Conservation (phyloP, 2,329 filamentous ascomycete genomes). For the Lecanicillium sp. region DNA sequence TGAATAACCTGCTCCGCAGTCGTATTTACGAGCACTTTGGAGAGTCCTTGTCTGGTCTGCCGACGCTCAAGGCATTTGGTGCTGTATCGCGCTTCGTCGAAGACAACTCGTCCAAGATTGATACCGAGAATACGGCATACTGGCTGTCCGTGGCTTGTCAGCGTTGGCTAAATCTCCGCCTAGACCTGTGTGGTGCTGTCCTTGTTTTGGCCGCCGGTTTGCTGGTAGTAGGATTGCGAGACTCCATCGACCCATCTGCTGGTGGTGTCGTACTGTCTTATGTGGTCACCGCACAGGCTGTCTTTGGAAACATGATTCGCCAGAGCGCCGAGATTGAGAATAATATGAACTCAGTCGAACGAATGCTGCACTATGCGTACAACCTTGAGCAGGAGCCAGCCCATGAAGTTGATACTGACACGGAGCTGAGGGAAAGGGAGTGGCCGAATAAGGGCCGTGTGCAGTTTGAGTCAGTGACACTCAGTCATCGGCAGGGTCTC, state of each 20-base stretch:
- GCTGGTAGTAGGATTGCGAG: constrained; percentile 84
- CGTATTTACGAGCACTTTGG: constrained; percentile 84
- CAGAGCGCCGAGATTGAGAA: constrained; percentile 95
- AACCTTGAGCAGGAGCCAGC: constrained; percentile 82
- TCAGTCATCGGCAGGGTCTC: constrained; percentile 66
- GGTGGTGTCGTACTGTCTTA: constrained; percentile 85
- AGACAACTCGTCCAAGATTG: constrained; percentile 64
- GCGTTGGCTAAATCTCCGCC: constrained; percentile 78
- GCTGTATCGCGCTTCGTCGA: constrained; percentile 67
- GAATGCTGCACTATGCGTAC: constrained; percentile 82
- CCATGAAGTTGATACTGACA: constrained; percentile 63
- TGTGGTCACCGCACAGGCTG: constrained; percentile 84
- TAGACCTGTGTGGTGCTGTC: constrained; percentile 75
- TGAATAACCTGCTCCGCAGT: constrained; percentile 82
- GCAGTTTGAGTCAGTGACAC: constrained; percentile 63
- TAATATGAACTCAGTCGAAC: constrained; percentile 94
- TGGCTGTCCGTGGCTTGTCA: constrained; percentile 94
- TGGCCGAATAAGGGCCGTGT: constrained; percentile 90
- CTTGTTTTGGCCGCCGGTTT: constrained; percentile 86
- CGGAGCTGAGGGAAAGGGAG: no score
- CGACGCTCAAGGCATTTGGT: constrained; percentile 85
- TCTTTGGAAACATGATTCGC: constrained; percentile 94
- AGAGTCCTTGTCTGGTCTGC: constrained; percentile 75
- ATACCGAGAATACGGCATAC: constrained; percentile 90
- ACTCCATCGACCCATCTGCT: constrained; percentile 76